phyloP scores from a whole-genome alignment of 1,139 yeast genomes.

The Nakaseomyces uthaithaninus region DNA sequence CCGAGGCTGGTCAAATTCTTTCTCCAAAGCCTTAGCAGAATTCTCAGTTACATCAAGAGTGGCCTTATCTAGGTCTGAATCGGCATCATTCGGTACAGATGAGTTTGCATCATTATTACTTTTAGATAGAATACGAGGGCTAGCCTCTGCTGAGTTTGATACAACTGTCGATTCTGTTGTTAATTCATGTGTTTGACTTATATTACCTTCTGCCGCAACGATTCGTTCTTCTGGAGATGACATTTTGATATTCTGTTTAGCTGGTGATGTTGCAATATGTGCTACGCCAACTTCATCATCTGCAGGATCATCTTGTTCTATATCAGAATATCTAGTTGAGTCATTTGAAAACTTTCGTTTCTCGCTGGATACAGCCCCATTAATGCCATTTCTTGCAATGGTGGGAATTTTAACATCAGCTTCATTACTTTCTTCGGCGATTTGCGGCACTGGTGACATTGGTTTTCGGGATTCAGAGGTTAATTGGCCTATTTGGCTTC shows the following conservation, averaged over 20 bases:
- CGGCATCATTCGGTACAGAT: no score
- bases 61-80: no score
- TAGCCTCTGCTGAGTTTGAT: not conserved
- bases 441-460: constrained; percentile 1
- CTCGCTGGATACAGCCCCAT: not conserved
- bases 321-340: not conserved
- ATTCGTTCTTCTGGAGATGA: constrained; percentile 16
- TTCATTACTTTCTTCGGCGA: not conserved
- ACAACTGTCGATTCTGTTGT: not conserved
- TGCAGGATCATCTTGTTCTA: constrained; percentile 4
- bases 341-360: not conserved
- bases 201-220: constrained; percentile 10
- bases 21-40: not conserved
- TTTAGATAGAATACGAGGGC: not conserved
- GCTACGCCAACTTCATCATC: constrained; percentile 21
- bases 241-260: constrained; percentile 19
- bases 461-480: constrained; percentile 1
- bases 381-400: constrained; percentile 3
- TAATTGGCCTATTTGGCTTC: not conserved
- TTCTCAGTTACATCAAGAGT: no score
- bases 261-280: constrained; percentile 20
- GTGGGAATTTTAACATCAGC: not conserved
- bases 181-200: not conserved
- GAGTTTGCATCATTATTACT: not conserved
- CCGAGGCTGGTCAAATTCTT: not conserved